phyloP scores from a whole-genome alignment of 2,329 filamentous ascomycete genomes.

The Botryosphaeria dothidea region DNA sequence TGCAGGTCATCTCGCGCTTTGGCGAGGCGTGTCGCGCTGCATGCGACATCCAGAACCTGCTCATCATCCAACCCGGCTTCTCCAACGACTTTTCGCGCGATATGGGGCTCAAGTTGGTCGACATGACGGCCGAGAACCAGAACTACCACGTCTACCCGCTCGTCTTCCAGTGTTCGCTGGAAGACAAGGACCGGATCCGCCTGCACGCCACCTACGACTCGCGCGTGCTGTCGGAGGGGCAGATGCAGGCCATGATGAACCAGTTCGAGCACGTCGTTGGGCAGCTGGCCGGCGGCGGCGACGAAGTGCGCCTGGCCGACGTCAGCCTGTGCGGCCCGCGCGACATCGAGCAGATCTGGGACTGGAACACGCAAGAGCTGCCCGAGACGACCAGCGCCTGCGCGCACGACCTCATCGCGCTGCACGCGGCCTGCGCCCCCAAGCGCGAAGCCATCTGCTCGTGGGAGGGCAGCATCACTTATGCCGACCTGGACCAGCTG shows the following conservation, averaged over 20 bases:
- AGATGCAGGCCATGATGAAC: background rate
- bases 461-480: conserved; percentile 54
- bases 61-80: conserved; percentile 49
- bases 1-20: conserved; percentile 30
- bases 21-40: conserved; percentile 50
- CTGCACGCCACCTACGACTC: background rate
- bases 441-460: conserved; percentile 49
- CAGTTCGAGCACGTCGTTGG: conserved; percentile 13
- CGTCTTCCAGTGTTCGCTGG: background rate
- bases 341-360: background rate
- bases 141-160: background rate
- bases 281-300: background rate
- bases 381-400: conserved; percentile 36
- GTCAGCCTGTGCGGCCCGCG: background rate
- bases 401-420: conserved; percentile 50
- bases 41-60: conserved; percentile 53
- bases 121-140: background rate
- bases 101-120: background rate
- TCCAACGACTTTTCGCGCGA: background rate
- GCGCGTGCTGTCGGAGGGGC: background rate
- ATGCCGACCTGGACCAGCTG: conserved; percentile 44
- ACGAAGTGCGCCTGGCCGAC: background rate
- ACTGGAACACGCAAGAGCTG: background rate
- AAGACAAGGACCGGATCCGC: background rate
- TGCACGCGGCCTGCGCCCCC: conserved; percentile 41